These are phyloP conservation scores for Blepharisma stoltei DNA, from an alignment of 73 alveolate species.

Conservation along the genomic window DNA sequence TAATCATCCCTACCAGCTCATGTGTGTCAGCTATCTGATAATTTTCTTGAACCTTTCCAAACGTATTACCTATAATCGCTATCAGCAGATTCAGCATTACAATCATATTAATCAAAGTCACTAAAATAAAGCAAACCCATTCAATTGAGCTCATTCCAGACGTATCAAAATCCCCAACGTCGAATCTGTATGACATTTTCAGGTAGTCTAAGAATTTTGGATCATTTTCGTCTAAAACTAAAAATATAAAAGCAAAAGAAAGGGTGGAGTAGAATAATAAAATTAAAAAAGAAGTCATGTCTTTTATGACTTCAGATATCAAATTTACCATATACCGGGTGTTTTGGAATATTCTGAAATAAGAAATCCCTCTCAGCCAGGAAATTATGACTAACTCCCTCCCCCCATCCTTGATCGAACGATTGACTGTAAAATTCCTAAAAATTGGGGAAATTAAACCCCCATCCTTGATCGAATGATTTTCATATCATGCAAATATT, in stretches of 20 bases:
- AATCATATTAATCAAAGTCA: conserved; percentile 40
- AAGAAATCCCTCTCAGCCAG: conserved; percentile 30
- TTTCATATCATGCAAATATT: too few species aligned
- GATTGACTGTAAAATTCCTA: too few species aligned
- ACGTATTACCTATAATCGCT: conserved; percentile 45
- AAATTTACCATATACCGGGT: conserved; percentile 16
- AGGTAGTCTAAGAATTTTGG: not conserved
- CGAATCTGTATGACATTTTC: not conserved
- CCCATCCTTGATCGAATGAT: too few species aligned
- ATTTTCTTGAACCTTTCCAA: conserved; percentile 44
- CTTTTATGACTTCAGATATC: not conserved
- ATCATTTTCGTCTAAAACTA: not conserved
- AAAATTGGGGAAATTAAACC: too few species aligned
- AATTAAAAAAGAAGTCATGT: not conserved
- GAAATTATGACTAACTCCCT: conserved; percentile 23
- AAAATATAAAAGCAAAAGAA: conserved; percentile 15
- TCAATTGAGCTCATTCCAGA: not conserved
- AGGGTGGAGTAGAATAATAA: conserved; percentile 18
- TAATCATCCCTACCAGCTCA: conserved; percentile 37
- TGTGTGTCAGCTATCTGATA: conserved; percentile 42
- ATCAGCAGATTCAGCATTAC: conserved; percentile 43
- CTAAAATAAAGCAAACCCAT: conserved; percentile 31
- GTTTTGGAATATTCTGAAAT: conserved; percentile 18
- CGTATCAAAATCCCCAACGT: conserved; percentile 37
- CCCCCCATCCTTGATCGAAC: too few species aligned